A percentile compares a stretch with the other conserved stretches of the same genome.
Evolutionary conservation across 164 flowering plant species (phyloP).

Genomic region (Vitis rupestris): DNA sequence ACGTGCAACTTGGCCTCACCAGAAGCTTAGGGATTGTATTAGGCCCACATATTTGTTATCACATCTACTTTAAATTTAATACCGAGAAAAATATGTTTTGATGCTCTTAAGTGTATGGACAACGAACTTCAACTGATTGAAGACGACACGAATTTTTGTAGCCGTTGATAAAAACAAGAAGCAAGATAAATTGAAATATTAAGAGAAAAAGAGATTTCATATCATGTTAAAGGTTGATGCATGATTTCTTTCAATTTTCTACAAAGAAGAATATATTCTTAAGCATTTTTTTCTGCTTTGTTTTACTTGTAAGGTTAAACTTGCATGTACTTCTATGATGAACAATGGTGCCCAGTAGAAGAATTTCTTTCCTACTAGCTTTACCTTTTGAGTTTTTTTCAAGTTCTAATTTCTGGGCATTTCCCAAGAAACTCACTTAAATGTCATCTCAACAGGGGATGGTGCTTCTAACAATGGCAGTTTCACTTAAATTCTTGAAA

Average conservation of each 20-base stretch:
- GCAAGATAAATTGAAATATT: no score
- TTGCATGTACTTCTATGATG: no score
- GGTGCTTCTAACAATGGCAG: slow-evolving; percentile 76
- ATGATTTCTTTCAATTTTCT: no score
- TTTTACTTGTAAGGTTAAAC: no score
- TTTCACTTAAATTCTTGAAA: slow-evolving; percentile 58
- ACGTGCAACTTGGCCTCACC: slow-evolving; percentile 2
- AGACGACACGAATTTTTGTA: slow-evolving; percentile 16
- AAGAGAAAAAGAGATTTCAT: no score
- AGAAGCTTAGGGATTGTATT: slow-evolving; percentile 1
- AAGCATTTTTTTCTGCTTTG: no score
- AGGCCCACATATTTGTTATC: neutral
- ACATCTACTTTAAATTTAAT: neutral
- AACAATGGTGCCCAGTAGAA: no score
- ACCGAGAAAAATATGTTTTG: neutral
- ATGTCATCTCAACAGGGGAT: slow-evolving; percentile 55
- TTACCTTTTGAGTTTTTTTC: no score
- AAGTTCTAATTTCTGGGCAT: no score
- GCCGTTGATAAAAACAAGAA: slow-evolving; percentile 2
- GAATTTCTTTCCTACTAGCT: no score
- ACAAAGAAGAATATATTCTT: no score
- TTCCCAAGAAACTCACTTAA: no score
- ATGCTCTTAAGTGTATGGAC: slow-evolving; percentile 4
- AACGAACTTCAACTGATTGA: slow-evolving; percentile 10
- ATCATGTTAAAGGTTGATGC: neutral